Percentiles rank a stretch among this genome's conserved stretches.
Conservation (phyloP, 176 grass and related monocot species). For the Eragrostis nindensis region DNA sequence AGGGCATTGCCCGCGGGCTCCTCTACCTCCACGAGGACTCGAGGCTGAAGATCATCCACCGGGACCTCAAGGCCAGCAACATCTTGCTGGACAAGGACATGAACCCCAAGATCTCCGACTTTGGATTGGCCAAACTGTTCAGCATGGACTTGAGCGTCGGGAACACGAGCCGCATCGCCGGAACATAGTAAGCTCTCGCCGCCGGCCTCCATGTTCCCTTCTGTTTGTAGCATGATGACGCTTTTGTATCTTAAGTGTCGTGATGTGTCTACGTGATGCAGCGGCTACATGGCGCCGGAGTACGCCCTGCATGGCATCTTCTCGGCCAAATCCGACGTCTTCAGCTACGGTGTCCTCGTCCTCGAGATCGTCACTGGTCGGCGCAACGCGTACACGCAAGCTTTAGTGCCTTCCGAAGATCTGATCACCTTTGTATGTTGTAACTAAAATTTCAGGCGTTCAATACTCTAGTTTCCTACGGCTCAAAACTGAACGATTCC, state of each 20-base stretch:
- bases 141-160: conserved; percentile 20
- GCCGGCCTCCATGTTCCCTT: too few relatives aligned
- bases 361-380: conserved; percentile 57
- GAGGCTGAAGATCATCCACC: conserved; percentile 56
- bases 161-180: conserved; percentile 55
- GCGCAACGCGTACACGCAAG: conserved; percentile 21
- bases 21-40: conserved; percentile 76
- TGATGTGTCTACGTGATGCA: conserved; percentile 30
- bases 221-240: too few relatives aligned
- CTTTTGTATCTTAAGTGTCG: too few relatives aligned
- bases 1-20: conserved; percentile 56
- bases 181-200: conserved; percentile 51
- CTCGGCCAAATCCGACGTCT: conserved; percentile 66
- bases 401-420: background rate
- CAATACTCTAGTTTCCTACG: too few relatives aligned
- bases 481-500: too few relatives aligned
- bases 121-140: conserved; percentile 65
- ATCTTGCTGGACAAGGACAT: conserved; percentile 56
- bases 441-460: too few relatives aligned
- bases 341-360: conserved; percentile 55
- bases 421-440: conserved; percentile 39
- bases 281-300: conserved; percentile 73
- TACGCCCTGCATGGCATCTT: conserved; percentile 52
- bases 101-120: conserved; percentile 74
- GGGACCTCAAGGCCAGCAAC: conserved; percentile 57